phyloP scores from a whole-genome alignment of 83 land plant species.

The Larix sibirica region DNA sequence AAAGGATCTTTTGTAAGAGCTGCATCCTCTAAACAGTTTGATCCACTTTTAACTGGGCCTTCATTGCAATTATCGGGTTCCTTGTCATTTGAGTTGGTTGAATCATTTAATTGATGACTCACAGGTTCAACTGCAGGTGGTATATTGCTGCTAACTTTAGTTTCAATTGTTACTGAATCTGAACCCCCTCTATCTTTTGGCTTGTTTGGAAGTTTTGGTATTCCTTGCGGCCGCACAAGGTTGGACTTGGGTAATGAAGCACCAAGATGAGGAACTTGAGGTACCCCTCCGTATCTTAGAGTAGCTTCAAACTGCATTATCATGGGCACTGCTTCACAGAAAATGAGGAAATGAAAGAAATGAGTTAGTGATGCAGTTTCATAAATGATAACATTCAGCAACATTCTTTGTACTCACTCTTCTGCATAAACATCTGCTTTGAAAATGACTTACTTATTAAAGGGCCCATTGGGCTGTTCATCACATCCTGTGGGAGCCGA shows the following conservation, averaged over 20 bases:
- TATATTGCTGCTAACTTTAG: neutral
- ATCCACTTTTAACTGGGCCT: neutral
- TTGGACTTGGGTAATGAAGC: slow-evolving; percentile 22
- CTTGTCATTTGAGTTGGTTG: neutral
- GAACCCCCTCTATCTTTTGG: neutral
- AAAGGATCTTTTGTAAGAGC: slow-evolving; percentile 45
- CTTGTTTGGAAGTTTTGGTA: neutral
- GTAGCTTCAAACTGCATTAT: slow-evolving; percentile 84
- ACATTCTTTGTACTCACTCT: neutral
- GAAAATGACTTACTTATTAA: slow-evolving; percentile 65
- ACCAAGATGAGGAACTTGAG: slow-evolving; percentile 71
- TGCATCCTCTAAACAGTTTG: neutral
- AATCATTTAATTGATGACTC: neutral
- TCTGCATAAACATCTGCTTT: neutral
- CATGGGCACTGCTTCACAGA: slow-evolving; percentile 88
- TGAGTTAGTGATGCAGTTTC: neutral
- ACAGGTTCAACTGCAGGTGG: neutral
- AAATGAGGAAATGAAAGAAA: neutral
- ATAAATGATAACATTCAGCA: too few relatives aligned
- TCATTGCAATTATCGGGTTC: neutral
- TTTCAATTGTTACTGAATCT: neutral
- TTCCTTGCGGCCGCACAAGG: slow-evolving; percentile 13
- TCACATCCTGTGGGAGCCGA: slow-evolving; percentile 80
- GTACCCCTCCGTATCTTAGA: slow-evolving; percentile 76
- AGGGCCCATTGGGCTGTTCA: slow-evolving; percentile 93